Conservation (phyloP, 768 basidiomycete genomes). For the Mycena latifolia region DNA sequence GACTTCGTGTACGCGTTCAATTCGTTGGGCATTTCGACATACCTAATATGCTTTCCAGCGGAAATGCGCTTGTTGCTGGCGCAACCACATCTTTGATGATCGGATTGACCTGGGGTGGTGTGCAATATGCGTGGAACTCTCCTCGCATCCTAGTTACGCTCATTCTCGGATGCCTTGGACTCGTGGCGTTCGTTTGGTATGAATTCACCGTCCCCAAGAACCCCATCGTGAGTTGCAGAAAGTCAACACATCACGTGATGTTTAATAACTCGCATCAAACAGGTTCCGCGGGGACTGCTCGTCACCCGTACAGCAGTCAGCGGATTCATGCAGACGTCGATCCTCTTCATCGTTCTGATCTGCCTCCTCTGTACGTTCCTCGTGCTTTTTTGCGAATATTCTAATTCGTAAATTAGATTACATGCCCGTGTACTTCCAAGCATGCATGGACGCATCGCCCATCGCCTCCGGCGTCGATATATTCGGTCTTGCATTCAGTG, state of each 20-base stretch:
- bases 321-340: conserved; percentile 24
- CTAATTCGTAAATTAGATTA: conserved; percentile 45
- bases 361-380: conserved; percentile 7
- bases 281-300: conserved; percentile 19
- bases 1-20: conserved; percentile 47
- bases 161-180: conserved; percentile 47
- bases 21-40: background rate
- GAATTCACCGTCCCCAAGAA: conserved; percentile 45
- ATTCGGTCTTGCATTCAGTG: conserved; percentile 38
- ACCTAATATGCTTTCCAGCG: conserved; percentile 34
- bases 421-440: conserved; percentile 59
- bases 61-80: conserved; percentile 48
- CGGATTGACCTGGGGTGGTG: conserved; percentile 56
- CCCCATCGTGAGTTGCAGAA: conserved; percentile 44
- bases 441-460: conserved; percentile 50
- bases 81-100: conserved; percentile 45
- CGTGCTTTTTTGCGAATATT: background rate
- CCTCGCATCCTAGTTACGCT: conserved; percentile 50
- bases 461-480: conserved; percentile 45
- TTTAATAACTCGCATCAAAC: conserved; percentile 37
- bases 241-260: background rate
- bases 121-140: conserved; percentile 50
- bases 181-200: conserved; percentile 50
- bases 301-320: conserved; percentile 22
- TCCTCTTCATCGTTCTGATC: conserved; percentile 16